These are phyloP conservation scores for Apiospora koreana DNA, from an alignment of 2,329 filamentous ascomycete species.

Conservation along the genomic window DNA sequence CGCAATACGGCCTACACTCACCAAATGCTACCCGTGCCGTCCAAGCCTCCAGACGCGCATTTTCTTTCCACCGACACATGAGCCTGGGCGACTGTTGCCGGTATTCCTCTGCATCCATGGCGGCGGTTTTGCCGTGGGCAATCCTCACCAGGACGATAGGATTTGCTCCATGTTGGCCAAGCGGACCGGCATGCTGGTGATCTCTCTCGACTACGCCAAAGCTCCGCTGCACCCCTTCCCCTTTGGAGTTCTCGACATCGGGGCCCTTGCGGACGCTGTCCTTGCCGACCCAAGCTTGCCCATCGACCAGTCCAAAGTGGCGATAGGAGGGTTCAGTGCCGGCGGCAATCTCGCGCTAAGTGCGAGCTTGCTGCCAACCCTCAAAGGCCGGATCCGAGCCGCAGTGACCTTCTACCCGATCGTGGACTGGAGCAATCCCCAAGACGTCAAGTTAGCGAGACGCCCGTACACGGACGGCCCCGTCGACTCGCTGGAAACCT, in stretches of 20 bases:
- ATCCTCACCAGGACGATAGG: slow-evolving; percentile 39
- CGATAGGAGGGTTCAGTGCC: slow-evolving; percentile 45
- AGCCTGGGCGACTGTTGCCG: slow-evolving; percentile 27
- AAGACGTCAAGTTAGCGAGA: slow-evolving; percentile 29
- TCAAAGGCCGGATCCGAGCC: slow-evolving; percentile 33
- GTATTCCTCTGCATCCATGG: slow-evolving; percentile 46
- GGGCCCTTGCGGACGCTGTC: slow-evolving; percentile 33
- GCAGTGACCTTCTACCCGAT: slow-evolving; percentile 39
- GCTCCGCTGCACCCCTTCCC: slow-evolving; percentile 42
- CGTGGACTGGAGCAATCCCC: slow-evolving; percentile 38
- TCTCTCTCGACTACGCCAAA: slow-evolving; percentile 45
- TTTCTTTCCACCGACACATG: slow-evolving; percentile 18
- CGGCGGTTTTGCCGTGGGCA: slow-evolving; percentile 42
- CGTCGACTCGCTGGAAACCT: slow-evolving; percentile 27
- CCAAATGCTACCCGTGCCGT: slow-evolving; percentile 10
- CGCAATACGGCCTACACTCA: background rate
- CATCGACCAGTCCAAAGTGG: slow-evolving; percentile 39
- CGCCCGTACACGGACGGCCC: slow-evolving; percentile 37
- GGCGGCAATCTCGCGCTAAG: slow-evolving; percentile 44
- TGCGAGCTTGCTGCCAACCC: slow-evolving; percentile 36
- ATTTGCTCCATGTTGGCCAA: slow-evolving; percentile 40
- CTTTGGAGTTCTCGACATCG: slow-evolving; percentile 37
- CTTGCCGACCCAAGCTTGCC: slow-evolving; percentile 41
- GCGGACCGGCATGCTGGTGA: slow-evolving; percentile 40
- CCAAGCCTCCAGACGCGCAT: slow-evolving; percentile 13